These are phyloP conservation scores for Russula lepida DNA, from an alignment of 768 basidiomycete genomes.

Conservation along the genomic window DNA sequence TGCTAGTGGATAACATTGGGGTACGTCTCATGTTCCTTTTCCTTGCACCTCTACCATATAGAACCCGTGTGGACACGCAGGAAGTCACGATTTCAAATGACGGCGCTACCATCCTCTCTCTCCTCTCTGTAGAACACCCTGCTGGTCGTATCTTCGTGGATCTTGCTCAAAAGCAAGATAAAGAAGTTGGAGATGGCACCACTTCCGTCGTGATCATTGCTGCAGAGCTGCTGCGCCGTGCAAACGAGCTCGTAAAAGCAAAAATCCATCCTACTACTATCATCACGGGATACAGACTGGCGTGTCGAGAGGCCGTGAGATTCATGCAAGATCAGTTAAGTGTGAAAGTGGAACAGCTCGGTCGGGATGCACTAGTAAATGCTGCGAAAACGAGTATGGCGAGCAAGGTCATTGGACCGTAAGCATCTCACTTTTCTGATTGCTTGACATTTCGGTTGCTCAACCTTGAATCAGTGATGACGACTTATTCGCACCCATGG, in stretches of 20 bases:
- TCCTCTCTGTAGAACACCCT: slow-evolving; percentile 92
- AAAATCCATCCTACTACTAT: slow-evolving; percentile 99
- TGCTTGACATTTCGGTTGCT: slow-evolving; percentile 7
- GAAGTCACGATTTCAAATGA: slow-evolving; percentile 99
- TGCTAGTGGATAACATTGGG: slow-evolving; percentile 97
- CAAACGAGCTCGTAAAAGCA: slow-evolving; percentile 95
- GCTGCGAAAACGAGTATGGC: slow-evolving; percentile 98
- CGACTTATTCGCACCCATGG: slow-evolving; percentile 96
- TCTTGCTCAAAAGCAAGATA: slow-evolving; percentile 98
- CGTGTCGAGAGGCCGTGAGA: slow-evolving; percentile 93
- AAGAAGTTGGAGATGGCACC: slow-evolving; percentile 98
- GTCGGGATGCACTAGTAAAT: slow-evolving; percentile 86
- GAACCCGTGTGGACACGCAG: slow-evolving; percentile 35
- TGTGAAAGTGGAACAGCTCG: slow-evolving; percentile 88
- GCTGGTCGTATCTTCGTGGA: slow-evolving; percentile 97
- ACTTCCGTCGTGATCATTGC: slow-evolving; percentile 98
- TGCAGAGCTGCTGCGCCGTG: slow-evolving; percentile 91
- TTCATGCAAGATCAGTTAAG: slow-evolving; percentile 98
- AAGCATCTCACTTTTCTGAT: slow-evolving; percentile 31
- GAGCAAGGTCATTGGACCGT: slow-evolving; percentile 97
- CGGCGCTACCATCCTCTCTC: slow-evolving; percentile 94
- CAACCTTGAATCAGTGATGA: slow-evolving; percentile 59
- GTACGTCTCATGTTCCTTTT: slow-evolving; percentile 42
- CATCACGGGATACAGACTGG: slow-evolving; percentile 95
- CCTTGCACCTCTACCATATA: slow-evolving; percentile 1